phyloP scores from a whole-genome alignment of 805 yeast species.

The Yarrowia deformans region DNA sequence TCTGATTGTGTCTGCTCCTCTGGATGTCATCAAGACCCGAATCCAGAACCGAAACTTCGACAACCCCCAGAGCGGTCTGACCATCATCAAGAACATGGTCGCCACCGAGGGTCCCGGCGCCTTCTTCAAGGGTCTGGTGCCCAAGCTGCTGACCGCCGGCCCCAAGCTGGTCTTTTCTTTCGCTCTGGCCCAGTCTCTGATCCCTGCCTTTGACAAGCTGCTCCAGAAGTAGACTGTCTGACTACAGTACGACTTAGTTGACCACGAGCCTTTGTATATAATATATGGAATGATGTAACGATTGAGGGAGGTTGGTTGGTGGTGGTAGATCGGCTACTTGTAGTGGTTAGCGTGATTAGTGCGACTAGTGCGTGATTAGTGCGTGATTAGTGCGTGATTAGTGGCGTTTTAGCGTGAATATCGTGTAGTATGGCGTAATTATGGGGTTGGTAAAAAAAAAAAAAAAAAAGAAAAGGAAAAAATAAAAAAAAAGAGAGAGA shows the following conservation, averaged over 20 bases:
- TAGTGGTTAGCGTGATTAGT: too few species aligned
- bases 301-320: too few species aligned
- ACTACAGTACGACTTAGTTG: not conserved
- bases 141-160: conserved; percentile 95
- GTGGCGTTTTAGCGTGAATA: too few species aligned
- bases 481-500: too few species aligned
- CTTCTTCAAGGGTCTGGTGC: conserved; percentile 96
- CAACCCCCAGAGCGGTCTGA: conserved; percentile 92
- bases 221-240: conserved; percentile 47
- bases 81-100: conserved; percentile 89
- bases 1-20: conserved; percentile 94
- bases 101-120: conserved; percentile 88
- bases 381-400: too few species aligned
- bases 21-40: conserved; percentile 98
- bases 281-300: conserved; percentile 17
- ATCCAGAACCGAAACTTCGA: conserved; percentile 96
- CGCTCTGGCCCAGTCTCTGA: conserved; percentile 95
- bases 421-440: too few species aligned
- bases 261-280: conserved; percentile 24
- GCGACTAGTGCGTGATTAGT: too few species aligned
- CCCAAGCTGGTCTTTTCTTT: conserved; percentile 98
- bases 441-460: too few species aligned
- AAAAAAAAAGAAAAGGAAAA: too few species aligned
- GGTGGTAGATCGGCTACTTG: too few species aligned
- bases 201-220: conserved; percentile 90